These are phyloP conservation scores for Xylaria bambusicola DNA, from an alignment of 495 filamentous ascomycete genomes.

Conservation along the genomic window DNA sequence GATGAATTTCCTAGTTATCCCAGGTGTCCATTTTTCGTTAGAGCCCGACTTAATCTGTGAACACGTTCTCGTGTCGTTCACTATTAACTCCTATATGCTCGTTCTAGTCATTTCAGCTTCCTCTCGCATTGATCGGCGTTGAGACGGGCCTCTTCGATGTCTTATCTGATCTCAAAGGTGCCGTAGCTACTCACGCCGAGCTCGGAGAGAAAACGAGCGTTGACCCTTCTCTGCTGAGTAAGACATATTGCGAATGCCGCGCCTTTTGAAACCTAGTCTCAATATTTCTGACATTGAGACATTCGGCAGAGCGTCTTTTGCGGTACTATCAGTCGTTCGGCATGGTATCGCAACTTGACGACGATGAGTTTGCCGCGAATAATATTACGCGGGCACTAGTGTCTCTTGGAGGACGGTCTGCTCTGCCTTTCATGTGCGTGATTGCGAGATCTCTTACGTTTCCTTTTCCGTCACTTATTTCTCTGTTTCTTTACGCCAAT, in stretches of 20 bases:
- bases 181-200: constrained; percentile 28
- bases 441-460: not conserved
- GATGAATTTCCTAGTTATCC: not conserved
- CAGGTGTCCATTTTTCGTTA: no score
- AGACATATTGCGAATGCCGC: not conserved
- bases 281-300: not conserved
- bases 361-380: constrained; percentile 39
- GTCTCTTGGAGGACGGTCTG: constrained; percentile 30
- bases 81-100: constrained; percentile 4
- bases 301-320: constrained; percentile 40
- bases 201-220: constrained; percentile 36
- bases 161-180: constrained; percentile 26
- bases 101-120: constrained; percentile 25
- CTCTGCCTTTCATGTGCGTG: constrained; percentile 23
- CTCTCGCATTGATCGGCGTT: constrained; percentile 34
- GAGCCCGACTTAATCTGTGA: not conserved
- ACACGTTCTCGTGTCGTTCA: not conserved
- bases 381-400: constrained; percentile 38
- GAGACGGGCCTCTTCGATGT: constrained; percentile 41
- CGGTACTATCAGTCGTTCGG: constrained; percentile 45
- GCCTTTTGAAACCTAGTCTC: not conserved
- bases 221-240: constrained; percentile 38
- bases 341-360: constrained; percentile 37
- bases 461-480: not conserved
- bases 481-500: no score